Percentiles rank a stretch among this genome's conserved stretches.
Evolutionary conservation across 768 basidiomycete species (phyloP).

Genomic region (Boletellus ananiceps): DNA sequence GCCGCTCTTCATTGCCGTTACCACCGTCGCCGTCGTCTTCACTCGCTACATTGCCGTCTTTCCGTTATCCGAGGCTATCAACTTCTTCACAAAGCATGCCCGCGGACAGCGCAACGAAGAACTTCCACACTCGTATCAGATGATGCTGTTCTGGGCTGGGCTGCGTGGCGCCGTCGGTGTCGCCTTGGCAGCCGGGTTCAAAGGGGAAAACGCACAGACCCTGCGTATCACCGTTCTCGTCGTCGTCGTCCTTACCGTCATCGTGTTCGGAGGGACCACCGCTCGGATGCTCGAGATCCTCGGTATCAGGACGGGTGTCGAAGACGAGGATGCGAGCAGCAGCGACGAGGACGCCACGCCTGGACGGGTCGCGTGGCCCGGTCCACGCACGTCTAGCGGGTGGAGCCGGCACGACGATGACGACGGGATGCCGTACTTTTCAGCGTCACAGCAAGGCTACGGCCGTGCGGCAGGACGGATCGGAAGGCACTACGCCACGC

Average conservation of each 20-base stretch:
- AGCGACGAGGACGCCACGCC: slow-evolving; percentile 44
- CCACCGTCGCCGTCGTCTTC: slow-evolving; percentile 87
- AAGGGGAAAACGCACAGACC: slow-evolving; percentile 87
- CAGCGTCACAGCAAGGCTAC: slow-evolving; percentile 22
- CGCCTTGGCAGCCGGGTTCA: slow-evolving; percentile 93
- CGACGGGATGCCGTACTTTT: slow-evolving; percentile 33
- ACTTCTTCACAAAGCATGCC: slow-evolving; percentile 80
- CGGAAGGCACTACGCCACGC: slow-evolving; percentile 53
- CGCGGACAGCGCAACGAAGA: slow-evolving; percentile 87
- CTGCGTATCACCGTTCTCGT: slow-evolving; percentile 91
- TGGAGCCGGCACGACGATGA: slow-evolving; percentile 46
- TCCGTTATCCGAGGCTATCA: slow-evolving; percentile 92
- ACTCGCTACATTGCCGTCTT: slow-evolving; percentile 96
- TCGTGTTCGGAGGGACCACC: slow-evolving; percentile 96
- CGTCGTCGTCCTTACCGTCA: slow-evolving; percentile 90
- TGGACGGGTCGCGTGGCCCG: slow-evolving; percentile 34
- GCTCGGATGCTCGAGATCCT: slow-evolving; percentile 94
- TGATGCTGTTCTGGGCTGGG: slow-evolving; percentile 99
- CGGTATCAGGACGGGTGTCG: slow-evolving; percentile 93
- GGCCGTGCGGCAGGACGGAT: slow-evolving; percentile 40
- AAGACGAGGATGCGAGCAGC: slow-evolving; percentile 75
- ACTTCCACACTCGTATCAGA: slow-evolving; percentile 95
- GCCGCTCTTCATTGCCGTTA: slow-evolving; percentile 90
- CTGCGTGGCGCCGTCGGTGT: slow-evolving; percentile 96
- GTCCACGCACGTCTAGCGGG: slow-evolving; percentile 32